Base-by-base conservation (phyloP, 768 basidiomycete genomes). In the Leucocoprinus sp. region DNA sequence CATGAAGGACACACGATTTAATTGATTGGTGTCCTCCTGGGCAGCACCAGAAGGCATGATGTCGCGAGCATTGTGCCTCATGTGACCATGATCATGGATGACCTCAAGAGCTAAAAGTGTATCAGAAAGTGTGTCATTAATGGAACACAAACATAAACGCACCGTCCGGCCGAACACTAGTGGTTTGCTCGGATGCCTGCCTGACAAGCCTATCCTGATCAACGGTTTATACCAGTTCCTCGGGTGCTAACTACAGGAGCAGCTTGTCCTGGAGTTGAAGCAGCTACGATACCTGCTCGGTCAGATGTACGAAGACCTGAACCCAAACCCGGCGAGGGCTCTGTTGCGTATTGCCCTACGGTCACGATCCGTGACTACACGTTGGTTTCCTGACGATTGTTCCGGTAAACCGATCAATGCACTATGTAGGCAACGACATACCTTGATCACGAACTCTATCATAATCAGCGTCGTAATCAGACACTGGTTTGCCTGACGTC, bases 11-110 rank as follows among this genome's bases (percentile, higher is more conserved):
- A 8, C 42, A 62, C 55, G 57, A 18, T 55, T 50, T 15, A 59
- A 28, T 26, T 61, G 57, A 17, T 50, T 51, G 5, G 54, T 54
- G 33, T 54, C 52, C 45, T 61, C 58, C 9, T 43, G 17, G 6
- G 46, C 39, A 3, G 48, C 49, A 14, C 50, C 55, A 43, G 52
- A 29, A 3, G 55, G 56, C 53, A 55, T 52, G 8, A 42, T 28
- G 18, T 55, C 56, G 4, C 29, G 42, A 27, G 11, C 29, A 27
- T 15, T 50, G n/a, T n/a, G 17, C 26, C 47, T 54, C 7, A 24
- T 37, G 26, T 58, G 54, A 0, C 54, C 52, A 12, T 37, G 21
- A 2, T 31, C 34, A 37, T 56, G 54, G 11, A 14, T 31, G 5
- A 39, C 43, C 33, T 48, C 41, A 12, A 53, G 43, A 35, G 43